Percentiles rank a stretch among this genome's conserved stretches.
Conservation (phyloP, 2,329 filamentous ascomycete genomes). For the Tricladium varicosporioides region DNA sequence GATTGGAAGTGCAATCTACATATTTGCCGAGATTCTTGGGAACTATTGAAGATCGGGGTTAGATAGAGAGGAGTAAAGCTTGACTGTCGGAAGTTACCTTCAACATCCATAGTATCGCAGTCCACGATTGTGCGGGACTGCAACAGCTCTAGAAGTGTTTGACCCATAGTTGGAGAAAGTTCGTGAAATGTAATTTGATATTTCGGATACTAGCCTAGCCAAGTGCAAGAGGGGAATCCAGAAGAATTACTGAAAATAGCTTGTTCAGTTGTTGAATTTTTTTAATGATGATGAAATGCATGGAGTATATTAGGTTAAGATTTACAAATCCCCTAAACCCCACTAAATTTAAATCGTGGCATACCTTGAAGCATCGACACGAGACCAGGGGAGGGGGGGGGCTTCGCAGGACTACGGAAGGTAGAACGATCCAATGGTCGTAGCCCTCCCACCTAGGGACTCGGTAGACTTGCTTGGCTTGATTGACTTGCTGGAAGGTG, state of each 20-base stretch:
- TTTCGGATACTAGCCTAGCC: too few species aligned
- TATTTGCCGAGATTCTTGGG: conserved; percentile 46
- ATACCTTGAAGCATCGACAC: background rate
- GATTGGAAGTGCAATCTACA: conserved; percentile 53
- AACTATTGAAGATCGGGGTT: conserved; percentile 34
- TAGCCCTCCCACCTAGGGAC: background rate
- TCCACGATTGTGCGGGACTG: conserved; percentile 45
- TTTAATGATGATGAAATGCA: too few species aligned
- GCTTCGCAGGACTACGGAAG: too few species aligned
- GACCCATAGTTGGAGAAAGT: conserved; percentile 13
- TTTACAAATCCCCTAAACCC: too few species aligned
- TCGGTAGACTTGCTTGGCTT: background rate
- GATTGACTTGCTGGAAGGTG: background rate
- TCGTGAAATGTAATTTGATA: too few species aligned
- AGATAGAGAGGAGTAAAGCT: background rate
- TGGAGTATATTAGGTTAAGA: too few species aligned
- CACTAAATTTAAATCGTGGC: background rate
- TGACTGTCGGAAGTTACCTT: conserved; percentile 35
- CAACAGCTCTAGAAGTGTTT: conserved; percentile 42
- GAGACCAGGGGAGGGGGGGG: background rate
- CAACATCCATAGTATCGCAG: conserved; percentile 50
- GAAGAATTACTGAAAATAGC: too few species aligned
- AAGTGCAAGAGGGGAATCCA: too few species aligned
- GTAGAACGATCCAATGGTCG: background rate
- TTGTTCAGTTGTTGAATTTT: too few species aligned